A percentile compares a stretch with the other conserved stretches of the same genome.
Conservation (phyloP, 2,329 filamentous ascomycete genomes). For the Alternaria sp. region DNA sequence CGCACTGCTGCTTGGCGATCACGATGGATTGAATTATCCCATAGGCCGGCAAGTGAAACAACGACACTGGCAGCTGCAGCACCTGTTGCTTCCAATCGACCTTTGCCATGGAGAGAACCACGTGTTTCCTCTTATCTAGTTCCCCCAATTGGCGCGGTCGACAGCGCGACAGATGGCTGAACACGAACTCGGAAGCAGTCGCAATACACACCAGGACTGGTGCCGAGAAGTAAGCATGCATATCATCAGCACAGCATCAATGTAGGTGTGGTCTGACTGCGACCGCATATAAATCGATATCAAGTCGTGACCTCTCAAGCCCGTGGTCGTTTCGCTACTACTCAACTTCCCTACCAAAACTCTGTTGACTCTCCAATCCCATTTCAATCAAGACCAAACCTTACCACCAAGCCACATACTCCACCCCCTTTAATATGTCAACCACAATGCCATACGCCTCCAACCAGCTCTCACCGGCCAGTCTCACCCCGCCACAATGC, state of each 20-base stretch:
- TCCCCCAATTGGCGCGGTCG: neutral
- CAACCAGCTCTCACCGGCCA: neutral
- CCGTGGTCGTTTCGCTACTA: neutral
- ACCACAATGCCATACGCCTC: neutral
- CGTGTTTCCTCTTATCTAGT: neutral
- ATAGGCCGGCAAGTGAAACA: neutral
- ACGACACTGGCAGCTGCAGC: neutral
- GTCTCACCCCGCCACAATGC: neutral
- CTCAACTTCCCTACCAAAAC: neutral
- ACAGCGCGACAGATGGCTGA: neutral
- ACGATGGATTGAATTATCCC: neutral
- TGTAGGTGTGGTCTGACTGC: neutral
- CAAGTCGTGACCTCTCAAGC: neutral
- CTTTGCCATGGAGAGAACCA: neutral
- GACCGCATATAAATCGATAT: neutral
- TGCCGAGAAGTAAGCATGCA: slow-evolving; percentile 7
- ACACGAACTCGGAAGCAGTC: neutral
- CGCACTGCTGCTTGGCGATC: neutral
- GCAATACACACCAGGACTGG: neutral
- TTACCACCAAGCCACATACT: neutral
- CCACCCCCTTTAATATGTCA: neutral
- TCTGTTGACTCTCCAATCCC: neutral
- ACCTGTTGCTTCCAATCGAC: neutral
- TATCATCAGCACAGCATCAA: neutral
- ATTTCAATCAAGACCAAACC: neutral